Percentiles rank a stretch among this genome's conserved stretches.
These are phyloP conservation scores for Peltaster fructicola DNA, from an alignment of 2,329 filamentous ascomycete genomes.

Conservation along the genomic window DNA sequence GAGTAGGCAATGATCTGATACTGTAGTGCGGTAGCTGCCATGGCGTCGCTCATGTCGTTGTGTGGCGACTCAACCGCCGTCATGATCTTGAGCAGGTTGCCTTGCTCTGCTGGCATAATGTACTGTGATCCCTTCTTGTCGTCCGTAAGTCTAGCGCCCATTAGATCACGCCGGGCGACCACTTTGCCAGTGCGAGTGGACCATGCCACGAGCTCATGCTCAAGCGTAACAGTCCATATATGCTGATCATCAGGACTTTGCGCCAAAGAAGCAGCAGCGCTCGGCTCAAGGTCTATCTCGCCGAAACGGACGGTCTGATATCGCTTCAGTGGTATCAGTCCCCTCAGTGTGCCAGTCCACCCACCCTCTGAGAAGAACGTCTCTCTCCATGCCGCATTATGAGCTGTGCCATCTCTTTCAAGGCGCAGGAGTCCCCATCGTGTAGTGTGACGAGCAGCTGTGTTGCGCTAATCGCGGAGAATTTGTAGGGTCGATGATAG, in stretches of 20 bases:
- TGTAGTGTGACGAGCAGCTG: slow-evolving; percentile 66
- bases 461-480: slow-evolving; percentile 55
- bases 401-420: slow-evolving; percentile 38
- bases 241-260: slow-evolving; percentile 31
- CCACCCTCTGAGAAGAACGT: slow-evolving; percentile 53
- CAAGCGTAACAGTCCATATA: slow-evolving; percentile 67
- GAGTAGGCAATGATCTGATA: slow-evolving; percentile 68
- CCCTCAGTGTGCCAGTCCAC: slow-evolving; percentile 46
- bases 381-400: slow-evolving; percentile 47
- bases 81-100: slow-evolving; percentile 57
- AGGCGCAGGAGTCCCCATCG: slow-evolving; percentile 62
- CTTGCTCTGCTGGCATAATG: slow-evolving; percentile 61
- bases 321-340: slow-evolving; percentile 48
- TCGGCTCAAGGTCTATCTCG: slow-evolving; percentile 47
- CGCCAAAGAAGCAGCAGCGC: slow-evolving; percentile 44
- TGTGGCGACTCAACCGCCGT: too few species aligned
- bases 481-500: slow-evolving; percentile 63
- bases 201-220: slow-evolving; percentile 82
- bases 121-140: slow-evolving; percentile 42
- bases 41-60: slow-evolving; percentile 30
- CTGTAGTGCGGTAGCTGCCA: slow-evolving; percentile 8
- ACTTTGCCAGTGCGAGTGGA: slow-evolving; percentile 68
- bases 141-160: too few species aligned
- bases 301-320: slow-evolving; percentile 46
- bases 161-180: slow-evolving; percentile 57